phyloP scores from a whole-genome alignment of 1,284 basidiomycete species.

The Cystobasidiaceae sp. region DNA sequence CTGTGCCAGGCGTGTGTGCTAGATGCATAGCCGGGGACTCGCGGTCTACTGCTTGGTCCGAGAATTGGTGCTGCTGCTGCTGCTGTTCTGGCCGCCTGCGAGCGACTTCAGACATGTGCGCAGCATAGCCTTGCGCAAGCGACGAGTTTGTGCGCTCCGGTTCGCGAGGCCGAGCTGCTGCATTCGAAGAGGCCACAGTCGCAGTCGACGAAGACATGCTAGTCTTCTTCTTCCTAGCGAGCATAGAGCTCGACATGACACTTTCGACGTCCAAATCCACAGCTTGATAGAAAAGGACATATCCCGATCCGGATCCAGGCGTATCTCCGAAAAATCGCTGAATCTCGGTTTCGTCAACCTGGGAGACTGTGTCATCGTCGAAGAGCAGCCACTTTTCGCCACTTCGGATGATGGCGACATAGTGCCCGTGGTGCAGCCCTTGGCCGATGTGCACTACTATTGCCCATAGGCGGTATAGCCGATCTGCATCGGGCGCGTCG shows the following conservation, averaged over 20 bases:
- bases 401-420: conserved; percentile 88
- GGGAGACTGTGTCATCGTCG: conserved; percentile 87
- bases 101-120: too few relatives aligned
- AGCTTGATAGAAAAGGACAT: conserved; percentile 96
- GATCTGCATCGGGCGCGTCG: conserved; percentile 74
- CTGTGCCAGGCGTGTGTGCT: too few relatives aligned
- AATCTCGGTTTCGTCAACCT: conserved; percentile 83
- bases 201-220: neutral
- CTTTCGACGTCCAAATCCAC: conserved; percentile 53
- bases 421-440: conserved; percentile 94
- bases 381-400: conserved; percentile 80
- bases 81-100: too few relatives aligned
- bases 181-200: too few relatives aligned
- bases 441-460: conserved; percentile 97
- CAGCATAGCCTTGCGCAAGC: too few relatives aligned
- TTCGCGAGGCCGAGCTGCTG: too few relatives aligned
- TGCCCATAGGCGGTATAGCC: conserved; percentile 87
- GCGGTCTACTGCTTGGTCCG: too few relatives aligned
- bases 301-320: conserved; percentile 71
- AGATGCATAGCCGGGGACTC: too few relatives aligned
- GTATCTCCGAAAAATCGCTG: conserved; percentile 92
- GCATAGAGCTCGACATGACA: conserved; percentile 1
- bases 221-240: neutral
- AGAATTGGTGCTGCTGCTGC: too few relatives aligned
- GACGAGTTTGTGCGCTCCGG: too few relatives aligned